Percentiles rank a stretch among this genome's conserved stretches.
phyloP scores from a whole-genome alignment of 345 rosid species.

The Eucalyptus brandiana region DNA sequence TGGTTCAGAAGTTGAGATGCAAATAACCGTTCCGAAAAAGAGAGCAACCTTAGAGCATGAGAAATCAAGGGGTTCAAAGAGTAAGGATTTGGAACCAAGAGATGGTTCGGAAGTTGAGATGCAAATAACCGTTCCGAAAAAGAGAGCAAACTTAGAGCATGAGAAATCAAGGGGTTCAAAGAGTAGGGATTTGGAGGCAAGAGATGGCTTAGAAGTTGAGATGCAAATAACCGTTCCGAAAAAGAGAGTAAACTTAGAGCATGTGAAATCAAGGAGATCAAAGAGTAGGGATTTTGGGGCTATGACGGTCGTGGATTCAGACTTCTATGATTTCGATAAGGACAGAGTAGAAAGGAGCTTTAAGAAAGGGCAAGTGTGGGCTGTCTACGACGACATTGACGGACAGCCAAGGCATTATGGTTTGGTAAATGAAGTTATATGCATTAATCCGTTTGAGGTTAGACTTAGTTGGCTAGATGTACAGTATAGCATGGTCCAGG shows the following conservation, averaged over 20 bases:
- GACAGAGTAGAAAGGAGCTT: conserved; percentile 53
- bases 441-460: conserved; percentile 62
- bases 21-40: not conserved
- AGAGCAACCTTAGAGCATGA: not conserved
- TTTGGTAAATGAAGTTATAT: conserved; percentile 62
- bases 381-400: conserved; percentile 44
- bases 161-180: not conserved
- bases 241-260: not conserved
- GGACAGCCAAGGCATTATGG: conserved; percentile 73
- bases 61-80: not conserved
- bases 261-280: not conserved
- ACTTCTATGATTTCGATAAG: conserved; percentile 49
- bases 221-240: not conserved
- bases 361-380: conserved; percentile 88
- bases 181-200: not conserved
- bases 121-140: not conserved
- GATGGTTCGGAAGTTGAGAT: not conserved
- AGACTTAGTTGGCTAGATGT: conserved; percentile 61
- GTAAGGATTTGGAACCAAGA: conserved; percentile 5
- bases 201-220: not conserved
- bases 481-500: conserved; percentile 30
- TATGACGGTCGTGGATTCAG: conserved; percentile 32
- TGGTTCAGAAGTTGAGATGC: not conserved
- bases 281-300: conserved; percentile 5
- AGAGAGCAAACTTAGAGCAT: not conserved